Conservation (phyloP, 2,329 filamentous ascomycete genomes). For the Fusarium equiseti region DNA sequence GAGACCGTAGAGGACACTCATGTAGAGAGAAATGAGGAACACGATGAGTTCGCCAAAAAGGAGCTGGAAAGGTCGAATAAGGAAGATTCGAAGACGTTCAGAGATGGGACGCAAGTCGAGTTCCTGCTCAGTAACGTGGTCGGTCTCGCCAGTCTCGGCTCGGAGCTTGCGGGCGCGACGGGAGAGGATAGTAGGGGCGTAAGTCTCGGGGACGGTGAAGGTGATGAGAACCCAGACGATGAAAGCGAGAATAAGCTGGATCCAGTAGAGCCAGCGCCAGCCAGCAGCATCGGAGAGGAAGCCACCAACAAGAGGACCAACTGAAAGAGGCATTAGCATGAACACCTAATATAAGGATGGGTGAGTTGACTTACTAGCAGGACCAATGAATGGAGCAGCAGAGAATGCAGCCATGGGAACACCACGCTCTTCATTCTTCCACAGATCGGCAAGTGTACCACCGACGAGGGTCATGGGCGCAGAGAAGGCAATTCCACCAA, state of each 20-base stretch:
- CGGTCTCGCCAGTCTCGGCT: conserved; percentile 72
- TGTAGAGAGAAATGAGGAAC: conserved; percentile 85
- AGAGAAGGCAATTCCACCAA: conserved; percentile 86
- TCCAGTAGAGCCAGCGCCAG: conserved; percentile 90
- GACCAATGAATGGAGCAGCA: conserved; percentile 85
- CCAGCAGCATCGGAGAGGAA: conserved; percentile 76
- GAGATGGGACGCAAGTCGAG: conserved; percentile 77
- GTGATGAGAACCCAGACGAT: conserved; percentile 80
- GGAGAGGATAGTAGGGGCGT: conserved; percentile 81
- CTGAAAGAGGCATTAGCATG: conserved; percentile 44
- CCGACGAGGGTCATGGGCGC: conserved; percentile 89
- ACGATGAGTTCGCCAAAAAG: conserved; percentile 88
- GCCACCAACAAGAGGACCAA: conserved; percentile 81
- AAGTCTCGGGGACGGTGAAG: conserved; percentile 92
- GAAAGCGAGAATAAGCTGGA: conserved; percentile 81
- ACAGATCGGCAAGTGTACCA: conserved; percentile 85
- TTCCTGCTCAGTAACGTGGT: conserved; percentile 83
- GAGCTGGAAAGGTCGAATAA: conserved; percentile 86
- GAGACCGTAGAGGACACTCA: conserved; percentile 82
- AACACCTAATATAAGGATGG: accelerated
- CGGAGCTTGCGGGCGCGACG: conserved; percentile 78
- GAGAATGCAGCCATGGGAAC: conserved; percentile 90
- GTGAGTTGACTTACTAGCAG: conserved; percentile 65
- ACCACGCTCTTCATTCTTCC: conserved; percentile 84
- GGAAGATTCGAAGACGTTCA: conserved; percentile 78